These are phyloP conservation scores for Blastomyces percursus DNA, from an alignment of 2,329 filamentous ascomycete species.

Conservation along the genomic window DNA sequence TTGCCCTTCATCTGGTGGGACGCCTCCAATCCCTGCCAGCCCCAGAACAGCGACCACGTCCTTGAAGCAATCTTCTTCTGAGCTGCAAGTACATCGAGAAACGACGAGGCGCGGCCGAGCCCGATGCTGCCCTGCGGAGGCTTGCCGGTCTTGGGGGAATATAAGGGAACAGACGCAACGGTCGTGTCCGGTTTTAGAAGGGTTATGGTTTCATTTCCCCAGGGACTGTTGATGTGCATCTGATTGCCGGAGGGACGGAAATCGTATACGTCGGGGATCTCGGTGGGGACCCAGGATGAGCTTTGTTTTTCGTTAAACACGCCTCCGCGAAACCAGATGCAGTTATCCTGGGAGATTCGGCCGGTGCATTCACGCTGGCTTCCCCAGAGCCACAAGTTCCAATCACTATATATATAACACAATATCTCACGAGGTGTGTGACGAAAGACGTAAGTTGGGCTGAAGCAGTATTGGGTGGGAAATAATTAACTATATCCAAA, in stretches of 20 bases:
- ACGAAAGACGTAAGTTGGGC: not conserved
- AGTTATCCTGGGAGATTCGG: not conserved
- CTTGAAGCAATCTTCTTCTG: slow-evolving; percentile 8
- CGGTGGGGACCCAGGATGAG: not conserved
- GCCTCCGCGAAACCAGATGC: slow-evolving; percentile 8
- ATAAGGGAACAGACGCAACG: slow-evolving; percentile 4
- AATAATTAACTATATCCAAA: not conserved
- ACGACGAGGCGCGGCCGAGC: not conserved
- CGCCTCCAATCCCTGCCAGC: slow-evolving; percentile 7
- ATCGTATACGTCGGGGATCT: not conserved
- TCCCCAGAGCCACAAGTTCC: slow-evolving; percentile 7
- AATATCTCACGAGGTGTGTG: not conserved
- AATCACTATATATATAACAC: slow-evolving; percentile 3
- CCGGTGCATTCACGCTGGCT: not conserved
- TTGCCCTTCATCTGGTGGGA: slow-evolving; percentile 10
- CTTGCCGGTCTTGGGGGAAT: not conserved
- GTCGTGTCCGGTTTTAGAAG: not conserved
- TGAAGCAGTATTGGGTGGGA: not conserved
- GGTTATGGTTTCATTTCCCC: slow-evolving; percentile 8
- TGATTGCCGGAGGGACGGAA: not conserved
- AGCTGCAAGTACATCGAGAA: not conserved
- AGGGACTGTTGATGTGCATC: not conserved
- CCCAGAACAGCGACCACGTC: slow-evolving; percentile 13
- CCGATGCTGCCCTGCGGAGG: slow-evolving; percentile 1
- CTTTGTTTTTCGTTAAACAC: slow-evolving; percentile 2